phyloP scores from a whole-genome alignment of 208 protist genomes.

The Leishmania aethiopica region DNA sequence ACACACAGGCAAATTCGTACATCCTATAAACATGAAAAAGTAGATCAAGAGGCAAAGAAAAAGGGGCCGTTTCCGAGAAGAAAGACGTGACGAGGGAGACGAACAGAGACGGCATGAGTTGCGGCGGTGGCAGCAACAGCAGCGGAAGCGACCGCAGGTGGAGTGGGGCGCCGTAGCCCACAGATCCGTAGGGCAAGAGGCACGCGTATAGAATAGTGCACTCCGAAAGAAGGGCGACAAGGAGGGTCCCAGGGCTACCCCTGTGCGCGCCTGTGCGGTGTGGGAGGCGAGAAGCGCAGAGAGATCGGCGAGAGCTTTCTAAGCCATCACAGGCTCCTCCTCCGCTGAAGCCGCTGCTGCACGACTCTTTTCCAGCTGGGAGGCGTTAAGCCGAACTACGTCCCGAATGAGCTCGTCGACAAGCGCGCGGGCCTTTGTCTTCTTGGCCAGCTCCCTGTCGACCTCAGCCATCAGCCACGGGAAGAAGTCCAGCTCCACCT shows the following conservation, averaged over 20 bases:
- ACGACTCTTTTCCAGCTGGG: constrained; percentile 42
- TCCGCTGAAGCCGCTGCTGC: neutral
- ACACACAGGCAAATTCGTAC: neutral
- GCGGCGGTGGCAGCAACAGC: neutral
- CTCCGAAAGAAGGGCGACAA: neutral
- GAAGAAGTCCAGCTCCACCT: constrained; percentile 95
- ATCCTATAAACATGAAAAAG: constrained; percentile 8
- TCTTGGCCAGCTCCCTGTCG: constrained; percentile 83
- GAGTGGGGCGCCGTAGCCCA: neutral
- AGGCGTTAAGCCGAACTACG: constrained; percentile 67
- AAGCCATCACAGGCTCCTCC: neutral
- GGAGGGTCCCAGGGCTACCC: neutral
- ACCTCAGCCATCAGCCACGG: constrained; percentile 93
- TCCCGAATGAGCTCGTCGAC: constrained; percentile 90
- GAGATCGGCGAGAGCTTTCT: neutral
- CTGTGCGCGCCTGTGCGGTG: neutral
- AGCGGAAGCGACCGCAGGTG: neutral
- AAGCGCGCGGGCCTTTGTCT: constrained; percentile 69
- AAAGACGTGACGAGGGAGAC: neutral
- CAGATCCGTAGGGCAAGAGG: neutral
- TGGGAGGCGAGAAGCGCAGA: neutral
- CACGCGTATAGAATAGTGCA: neutral
- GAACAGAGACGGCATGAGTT: neutral
- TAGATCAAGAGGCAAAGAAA: constrained; percentile 11
- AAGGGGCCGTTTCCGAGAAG: neutral